Evolutionary conservation across 805 yeast genomes (phyloP).

Genomic region (Candida palmyrensis): DNA sequence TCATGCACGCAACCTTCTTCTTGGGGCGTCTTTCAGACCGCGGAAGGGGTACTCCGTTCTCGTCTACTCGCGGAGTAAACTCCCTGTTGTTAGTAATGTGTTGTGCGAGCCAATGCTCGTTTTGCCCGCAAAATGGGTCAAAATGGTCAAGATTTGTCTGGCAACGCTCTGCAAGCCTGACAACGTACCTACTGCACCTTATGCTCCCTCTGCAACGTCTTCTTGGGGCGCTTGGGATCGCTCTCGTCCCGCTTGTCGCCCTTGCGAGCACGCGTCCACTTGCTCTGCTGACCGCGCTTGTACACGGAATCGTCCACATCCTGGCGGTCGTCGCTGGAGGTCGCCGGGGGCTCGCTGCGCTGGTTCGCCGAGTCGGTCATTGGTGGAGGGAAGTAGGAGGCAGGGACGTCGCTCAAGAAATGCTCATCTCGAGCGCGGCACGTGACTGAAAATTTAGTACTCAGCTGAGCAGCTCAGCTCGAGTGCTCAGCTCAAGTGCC

Average conservation of each 20-base stretch:
- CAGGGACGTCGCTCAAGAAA: no score
- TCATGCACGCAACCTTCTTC: constrained; percentile 81
- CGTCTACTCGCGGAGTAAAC: constrained; percentile 47
- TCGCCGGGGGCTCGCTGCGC: no score
- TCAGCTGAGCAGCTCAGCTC: no score
- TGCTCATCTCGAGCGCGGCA: no score
- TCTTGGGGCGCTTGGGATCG: constrained; percentile 15
- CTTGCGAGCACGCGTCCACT: constrained; percentile 19
- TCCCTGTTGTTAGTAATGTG: constrained; percentile 16
- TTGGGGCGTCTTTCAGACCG: constrained; percentile 69
- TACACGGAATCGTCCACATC: constrained; percentile 34
- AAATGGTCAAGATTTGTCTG: no score
- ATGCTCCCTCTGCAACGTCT: constrained; percentile 19
- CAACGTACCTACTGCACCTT: constrained; percentile 58
- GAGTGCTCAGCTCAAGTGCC: no score
- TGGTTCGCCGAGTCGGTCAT: no score
- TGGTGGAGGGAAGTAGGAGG: background rate
- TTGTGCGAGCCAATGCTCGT: background rate
- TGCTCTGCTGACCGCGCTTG: constrained; percentile 38
- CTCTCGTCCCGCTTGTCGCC: constrained; percentile 14
- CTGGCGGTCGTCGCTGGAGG: no score
- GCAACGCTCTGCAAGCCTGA: constrained; percentile 2
- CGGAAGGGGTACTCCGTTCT: constrained; percentile 55
- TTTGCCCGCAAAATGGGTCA: no score
- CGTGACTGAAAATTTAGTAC: no score